phyloP scores from a whole-genome alignment of 495 filamentous ascomycete species.

The Aspergillus sclerotioniger region DNA sequence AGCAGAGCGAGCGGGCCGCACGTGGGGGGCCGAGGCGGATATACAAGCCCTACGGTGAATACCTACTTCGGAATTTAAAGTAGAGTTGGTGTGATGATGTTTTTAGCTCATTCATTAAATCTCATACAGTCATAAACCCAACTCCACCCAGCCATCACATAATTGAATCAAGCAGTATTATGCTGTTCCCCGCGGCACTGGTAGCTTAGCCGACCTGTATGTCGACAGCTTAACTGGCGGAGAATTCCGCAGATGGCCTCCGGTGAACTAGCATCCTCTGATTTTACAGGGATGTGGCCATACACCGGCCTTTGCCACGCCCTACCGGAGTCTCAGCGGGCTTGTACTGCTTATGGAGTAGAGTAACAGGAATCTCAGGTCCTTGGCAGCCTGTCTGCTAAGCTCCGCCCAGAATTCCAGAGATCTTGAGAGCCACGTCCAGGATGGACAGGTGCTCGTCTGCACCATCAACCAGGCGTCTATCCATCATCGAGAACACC shows the following conservation, averaged over 20 bases:
- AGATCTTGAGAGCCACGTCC: conserved; percentile 78
- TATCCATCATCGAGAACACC: conserved; percentile 90
- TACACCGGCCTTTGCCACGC: neutral
- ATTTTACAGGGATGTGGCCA: neutral
- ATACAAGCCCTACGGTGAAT: neutral
- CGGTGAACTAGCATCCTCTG: neutral
- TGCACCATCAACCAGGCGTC: conserved; percentile 92
- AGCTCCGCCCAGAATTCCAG: conserved; percentile 62
- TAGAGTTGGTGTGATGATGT: neutral
- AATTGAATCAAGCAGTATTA: neutral
- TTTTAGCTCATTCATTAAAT: conserved; percentile 8
- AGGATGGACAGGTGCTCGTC: conserved; percentile 92
- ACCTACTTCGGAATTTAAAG: neutral
- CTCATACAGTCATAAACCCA: conserved; percentile 25
- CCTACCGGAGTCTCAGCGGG: neutral
- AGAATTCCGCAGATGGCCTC: neutral
- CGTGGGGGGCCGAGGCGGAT: neutral
- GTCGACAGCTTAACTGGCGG: neutral
- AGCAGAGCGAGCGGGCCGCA: neutral
- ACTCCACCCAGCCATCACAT: neutral
- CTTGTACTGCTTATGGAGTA: neutral
- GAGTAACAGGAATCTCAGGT: neutral
- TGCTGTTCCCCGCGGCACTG: neutral
- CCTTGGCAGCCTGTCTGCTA: conserved; percentile 1
- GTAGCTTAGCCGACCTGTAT: neutral